These are phyloP conservation scores for Aspergillus sp. DNA, from an alignment of 2,329 filamentous ascomycete genomes.

Conservation along the genomic window DNA sequence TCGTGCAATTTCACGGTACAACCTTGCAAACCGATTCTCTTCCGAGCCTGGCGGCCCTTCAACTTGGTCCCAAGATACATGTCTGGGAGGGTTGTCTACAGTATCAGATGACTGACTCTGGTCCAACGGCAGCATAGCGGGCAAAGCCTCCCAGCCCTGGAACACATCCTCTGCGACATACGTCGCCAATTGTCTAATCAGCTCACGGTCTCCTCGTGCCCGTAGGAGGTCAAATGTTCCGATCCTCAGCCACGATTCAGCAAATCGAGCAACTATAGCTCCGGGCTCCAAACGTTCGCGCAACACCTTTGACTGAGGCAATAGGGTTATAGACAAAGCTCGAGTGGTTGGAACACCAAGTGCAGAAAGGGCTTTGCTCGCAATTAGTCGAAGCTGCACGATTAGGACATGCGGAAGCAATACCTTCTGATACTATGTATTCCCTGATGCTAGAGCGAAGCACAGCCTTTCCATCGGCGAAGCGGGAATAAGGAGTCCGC, in stretches of 20 bases:
- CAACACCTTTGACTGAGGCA: constrained; percentile 71
- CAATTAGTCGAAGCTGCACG: background rate
- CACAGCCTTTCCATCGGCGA: constrained; percentile 94
- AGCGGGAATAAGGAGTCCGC: constrained; percentile 89
- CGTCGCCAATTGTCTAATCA: constrained; percentile 73
- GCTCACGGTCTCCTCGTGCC: constrained; percentile 72
- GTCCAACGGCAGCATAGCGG: constrained; percentile 55
- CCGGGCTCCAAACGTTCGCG: constrained; percentile 84
- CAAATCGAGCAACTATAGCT: constrained; percentile 89
- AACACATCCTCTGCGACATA: constrained; percentile 89
- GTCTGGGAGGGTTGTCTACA: constrained; percentile 51
- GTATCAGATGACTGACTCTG: constrained; percentile 41
- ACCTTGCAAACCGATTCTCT: constrained; percentile 82
- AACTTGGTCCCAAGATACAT: constrained; percentile 58
- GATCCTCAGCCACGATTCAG: constrained; percentile 85
- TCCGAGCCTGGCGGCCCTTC: constrained; percentile 69
- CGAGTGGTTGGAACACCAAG: constrained; percentile 83
- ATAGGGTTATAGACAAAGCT: constrained; percentile 77
- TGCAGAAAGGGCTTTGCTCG: constrained; percentile 64
- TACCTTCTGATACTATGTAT: constrained; percentile 85
- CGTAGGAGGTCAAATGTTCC: constrained; percentile 96
- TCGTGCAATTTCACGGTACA: constrained; percentile 85
- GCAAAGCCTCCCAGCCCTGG: constrained; percentile 81
- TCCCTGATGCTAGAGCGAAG: constrained; percentile 90
- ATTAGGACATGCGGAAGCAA: background rate